phyloP scores from a whole-genome alignment of 768 basidiomycete genomes.

The Macrolepiota dolichaula region DNA sequence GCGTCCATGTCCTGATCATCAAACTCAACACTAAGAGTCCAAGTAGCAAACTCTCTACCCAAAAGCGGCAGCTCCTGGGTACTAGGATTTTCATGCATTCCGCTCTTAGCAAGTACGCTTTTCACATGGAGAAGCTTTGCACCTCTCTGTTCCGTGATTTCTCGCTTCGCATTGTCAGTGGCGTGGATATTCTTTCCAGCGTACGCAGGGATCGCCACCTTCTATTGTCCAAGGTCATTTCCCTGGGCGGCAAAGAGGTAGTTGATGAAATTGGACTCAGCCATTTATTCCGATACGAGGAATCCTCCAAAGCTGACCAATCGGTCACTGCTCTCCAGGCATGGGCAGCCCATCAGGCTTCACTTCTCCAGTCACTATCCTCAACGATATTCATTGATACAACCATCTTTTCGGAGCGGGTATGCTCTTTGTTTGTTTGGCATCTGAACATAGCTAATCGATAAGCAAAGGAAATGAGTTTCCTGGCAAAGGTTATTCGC shows the following conservation, averaged over 20 bases:
- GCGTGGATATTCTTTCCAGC: conserved; percentile 8
- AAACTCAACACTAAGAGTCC: conserved; percentile 10
- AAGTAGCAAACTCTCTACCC: not conserved
- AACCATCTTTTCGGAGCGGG: conserved; percentile 20
- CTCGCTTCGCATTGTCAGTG: conserved; percentile 28
- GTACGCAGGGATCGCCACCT: conserved; percentile 24
- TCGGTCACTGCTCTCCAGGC: conserved; percentile 35
- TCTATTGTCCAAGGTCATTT: conserved; percentile 26
- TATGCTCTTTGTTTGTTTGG: conserved; percentile 16
- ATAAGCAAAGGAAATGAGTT: conserved; percentile 20
- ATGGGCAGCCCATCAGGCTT: conserved; percentile 41
- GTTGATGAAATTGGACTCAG: conserved; percentile 24
- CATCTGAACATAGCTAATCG: conserved; percentile 22
- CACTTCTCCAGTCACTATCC: conserved; percentile 14
- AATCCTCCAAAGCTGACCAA: conserved; percentile 14
- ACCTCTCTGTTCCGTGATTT: conserved; percentile 37
- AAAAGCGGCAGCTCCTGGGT: conserved; percentile 23
- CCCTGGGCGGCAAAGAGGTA: conserved; percentile 32
- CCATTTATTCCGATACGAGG: conserved; percentile 27
- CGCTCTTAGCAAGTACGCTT: conserved; percentile 30
- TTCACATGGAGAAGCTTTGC: conserved; percentile 44
- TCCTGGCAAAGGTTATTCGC: conserved; percentile 35
- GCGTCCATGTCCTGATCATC: conserved; percentile 31
- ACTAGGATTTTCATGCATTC: conserved; percentile 28
- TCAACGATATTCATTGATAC: conserved; percentile 21